Percentiles rank a stretch among this genome's conserved stretches.
Conservation (phyloP, 2,329 filamentous ascomycete species). For the Paramyrothecium roridum region DNA sequence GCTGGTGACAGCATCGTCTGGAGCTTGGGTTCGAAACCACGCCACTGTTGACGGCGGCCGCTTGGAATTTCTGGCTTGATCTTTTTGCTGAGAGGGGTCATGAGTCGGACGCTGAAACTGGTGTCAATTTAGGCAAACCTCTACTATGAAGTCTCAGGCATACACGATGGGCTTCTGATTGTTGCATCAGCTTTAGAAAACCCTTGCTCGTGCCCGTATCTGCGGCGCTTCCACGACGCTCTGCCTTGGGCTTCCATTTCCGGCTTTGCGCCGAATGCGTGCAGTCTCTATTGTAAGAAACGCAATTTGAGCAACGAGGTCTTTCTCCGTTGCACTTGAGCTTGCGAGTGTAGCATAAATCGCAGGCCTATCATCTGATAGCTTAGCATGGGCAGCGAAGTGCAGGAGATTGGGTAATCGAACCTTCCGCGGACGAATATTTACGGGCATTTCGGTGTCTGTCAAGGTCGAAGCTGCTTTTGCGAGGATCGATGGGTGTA, state of each 20-base stretch:
- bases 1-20: background rate
- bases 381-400: conserved; percentile 9
- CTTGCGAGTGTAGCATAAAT: conserved; percentile 35
- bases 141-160: background rate
- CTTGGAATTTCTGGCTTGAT: background rate
- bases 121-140: background rate
- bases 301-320: conserved; percentile 35
- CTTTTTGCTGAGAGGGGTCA: background rate
- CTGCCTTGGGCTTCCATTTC: conserved; percentile 16
- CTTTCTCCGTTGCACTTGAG: conserved; percentile 35
- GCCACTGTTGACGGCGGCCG: background rate
- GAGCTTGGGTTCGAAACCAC: background rate
- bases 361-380: conserved; percentile 20
- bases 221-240: conserved; percentile 1
- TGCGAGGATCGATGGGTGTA: background rate
- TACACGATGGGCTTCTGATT: background rate
- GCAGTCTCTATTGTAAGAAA: conserved; percentile 25
- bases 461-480: conserved; percentile 5
- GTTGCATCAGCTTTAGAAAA: background rate
- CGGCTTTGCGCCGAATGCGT: background rate
- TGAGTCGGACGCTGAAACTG: background rate
- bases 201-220: conserved; percentile 2
- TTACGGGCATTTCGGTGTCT: conserved; percentile 2
- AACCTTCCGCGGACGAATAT: background rate
- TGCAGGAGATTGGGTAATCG: conserved; percentile 4